Conservation (phyloP, 2,329 filamentous ascomycete genomes). For the Pochonia chlamydosporia region DNA sequence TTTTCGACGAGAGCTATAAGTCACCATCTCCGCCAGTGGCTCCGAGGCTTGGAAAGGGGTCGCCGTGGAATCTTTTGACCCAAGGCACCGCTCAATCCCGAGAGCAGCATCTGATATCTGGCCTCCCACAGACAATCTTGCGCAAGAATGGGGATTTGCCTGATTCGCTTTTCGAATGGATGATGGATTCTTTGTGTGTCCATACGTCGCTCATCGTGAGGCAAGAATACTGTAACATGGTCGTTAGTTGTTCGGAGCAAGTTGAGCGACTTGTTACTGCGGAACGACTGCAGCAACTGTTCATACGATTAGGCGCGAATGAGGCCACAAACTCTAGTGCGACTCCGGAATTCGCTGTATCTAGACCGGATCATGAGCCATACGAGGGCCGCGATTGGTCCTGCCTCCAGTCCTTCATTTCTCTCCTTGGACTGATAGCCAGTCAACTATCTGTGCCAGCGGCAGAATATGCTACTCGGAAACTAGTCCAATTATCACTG, state of each 20-base stretch:
- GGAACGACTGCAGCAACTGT: constrained; percentile 43
- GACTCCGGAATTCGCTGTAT: constrained; percentile 27
- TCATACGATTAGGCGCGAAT: constrained; percentile 51
- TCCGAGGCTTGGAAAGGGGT: constrained; percentile 26
- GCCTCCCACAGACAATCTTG: constrained; percentile 50
- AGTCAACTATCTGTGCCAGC: constrained; percentile 26
- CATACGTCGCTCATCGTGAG: constrained; percentile 52
- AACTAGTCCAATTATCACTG: constrained; percentile 49
- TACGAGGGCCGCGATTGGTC: constrained; percentile 40
- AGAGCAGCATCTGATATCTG: constrained; percentile 55
- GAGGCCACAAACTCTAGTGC: constrained; percentile 28
- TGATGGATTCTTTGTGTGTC: constrained; percentile 52
- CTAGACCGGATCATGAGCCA: constrained; percentile 19
- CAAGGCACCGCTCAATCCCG: constrained; percentile 39
- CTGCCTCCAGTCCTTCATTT: constrained; percentile 36
- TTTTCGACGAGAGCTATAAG: constrained; percentile 37
- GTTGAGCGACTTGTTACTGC: constrained; percentile 38
- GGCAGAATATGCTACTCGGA: constrained; percentile 34
- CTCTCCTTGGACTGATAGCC: constrained; percentile 34
- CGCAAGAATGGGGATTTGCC: constrained; percentile 37
- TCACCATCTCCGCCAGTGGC: constrained; percentile 18
- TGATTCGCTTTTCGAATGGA: constrained; percentile 61
- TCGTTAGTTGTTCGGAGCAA: constrained; percentile 38
- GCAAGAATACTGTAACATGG: constrained; percentile 54
- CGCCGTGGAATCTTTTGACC: constrained; percentile 42